Evolutionary conservation across 2,329 filamentous ascomycete species (phyloP).

Genomic region (Apiospora sp.): DNA sequence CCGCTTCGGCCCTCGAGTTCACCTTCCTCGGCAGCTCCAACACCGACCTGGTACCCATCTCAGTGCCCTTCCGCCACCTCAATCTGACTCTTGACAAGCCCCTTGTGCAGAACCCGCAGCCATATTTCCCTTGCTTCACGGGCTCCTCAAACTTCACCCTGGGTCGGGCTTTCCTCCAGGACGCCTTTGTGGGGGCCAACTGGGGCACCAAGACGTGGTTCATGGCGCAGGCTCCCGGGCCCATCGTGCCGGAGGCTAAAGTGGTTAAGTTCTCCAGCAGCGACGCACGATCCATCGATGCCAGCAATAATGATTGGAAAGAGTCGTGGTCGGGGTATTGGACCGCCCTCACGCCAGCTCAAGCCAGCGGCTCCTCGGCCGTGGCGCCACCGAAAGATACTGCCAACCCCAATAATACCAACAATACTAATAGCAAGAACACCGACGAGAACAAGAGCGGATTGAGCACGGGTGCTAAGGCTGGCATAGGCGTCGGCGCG

Average conservation of each 20-base stretch:
- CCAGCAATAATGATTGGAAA: too few relatives aligned
- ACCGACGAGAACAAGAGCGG: too few relatives aligned
- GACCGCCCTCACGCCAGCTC: too few relatives aligned
- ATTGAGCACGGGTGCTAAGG: constrained; percentile 44
- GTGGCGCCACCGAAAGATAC: too few relatives aligned
- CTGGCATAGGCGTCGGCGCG: constrained; percentile 44
- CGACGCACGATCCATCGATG: too few relatives aligned
- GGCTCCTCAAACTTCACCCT: constrained; percentile 42
- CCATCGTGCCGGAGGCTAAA: constrained; percentile 41
- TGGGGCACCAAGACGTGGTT: constrained; percentile 46
- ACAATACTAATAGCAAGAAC: too few relatives aligned
- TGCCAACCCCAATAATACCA: too few relatives aligned
- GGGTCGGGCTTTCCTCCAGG: constrained; percentile 55
- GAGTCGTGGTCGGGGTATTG: too few relatives aligned
- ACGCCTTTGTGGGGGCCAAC: constrained; percentile 53
- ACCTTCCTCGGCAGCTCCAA: constrained; percentile 45
- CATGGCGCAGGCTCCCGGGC: constrained; percentile 52
- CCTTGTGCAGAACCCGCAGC: constrained; percentile 41
- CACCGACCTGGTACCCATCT: constrained; percentile 48
- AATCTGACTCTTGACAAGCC: constrained; percentile 50
- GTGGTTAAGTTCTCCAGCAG: too few relatives aligned
- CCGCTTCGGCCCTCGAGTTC: constrained; percentile 50
- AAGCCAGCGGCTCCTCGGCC: too few relatives aligned
- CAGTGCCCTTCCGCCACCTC: constrained; percentile 50
- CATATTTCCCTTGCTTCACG: constrained; percentile 53